phyloP scores from a whole-genome alignment of 352 stramenopile species.

The Phytophthora colocasiae region DNA sequence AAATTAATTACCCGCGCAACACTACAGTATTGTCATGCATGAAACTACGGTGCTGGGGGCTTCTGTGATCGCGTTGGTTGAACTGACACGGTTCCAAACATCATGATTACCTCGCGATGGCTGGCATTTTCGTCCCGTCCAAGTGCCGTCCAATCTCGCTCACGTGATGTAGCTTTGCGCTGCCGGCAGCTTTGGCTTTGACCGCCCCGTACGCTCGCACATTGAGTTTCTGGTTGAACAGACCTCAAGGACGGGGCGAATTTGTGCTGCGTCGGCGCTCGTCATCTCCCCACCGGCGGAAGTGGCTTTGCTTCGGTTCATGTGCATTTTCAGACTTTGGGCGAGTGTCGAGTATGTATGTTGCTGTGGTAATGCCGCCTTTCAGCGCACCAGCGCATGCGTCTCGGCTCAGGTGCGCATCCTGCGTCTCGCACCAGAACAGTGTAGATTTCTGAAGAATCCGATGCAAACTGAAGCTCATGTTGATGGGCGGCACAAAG shows the following conservation, averaged over 20 bases:
- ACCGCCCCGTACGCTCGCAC: conserved; percentile 31
- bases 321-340: not conserved
- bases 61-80: too few species aligned
- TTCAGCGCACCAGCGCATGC: conserved; percentile 8
- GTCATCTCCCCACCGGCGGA: conserved; percentile 12
- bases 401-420: conserved; percentile 6
- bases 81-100: conserved; percentile 7
- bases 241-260: conserved; percentile 19
- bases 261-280: conserved; percentile 11
- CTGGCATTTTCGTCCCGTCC: conserved; percentile 7
- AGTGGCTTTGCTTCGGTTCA: conserved; percentile 5
- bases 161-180: conserved; percentile 11
- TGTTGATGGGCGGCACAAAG: not conserved
- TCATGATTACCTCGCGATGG: conserved; percentile 7
- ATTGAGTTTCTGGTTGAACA: conserved; percentile 32
- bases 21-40: too few species aligned
- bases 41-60: not conserved
- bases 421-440: conserved; percentile 16
- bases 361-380: not conserved
- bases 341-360: too few species aligned
- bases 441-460: too few species aligned
- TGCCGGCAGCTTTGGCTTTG: not conserved
- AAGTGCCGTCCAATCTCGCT: conserved; percentile 19
- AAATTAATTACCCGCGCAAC: too few species aligned
- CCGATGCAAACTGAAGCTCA: conserved; percentile 1